phyloP scores from a whole-genome alignment of 257 asterid species.

The Lithospermum erythrorhizon region DNA sequence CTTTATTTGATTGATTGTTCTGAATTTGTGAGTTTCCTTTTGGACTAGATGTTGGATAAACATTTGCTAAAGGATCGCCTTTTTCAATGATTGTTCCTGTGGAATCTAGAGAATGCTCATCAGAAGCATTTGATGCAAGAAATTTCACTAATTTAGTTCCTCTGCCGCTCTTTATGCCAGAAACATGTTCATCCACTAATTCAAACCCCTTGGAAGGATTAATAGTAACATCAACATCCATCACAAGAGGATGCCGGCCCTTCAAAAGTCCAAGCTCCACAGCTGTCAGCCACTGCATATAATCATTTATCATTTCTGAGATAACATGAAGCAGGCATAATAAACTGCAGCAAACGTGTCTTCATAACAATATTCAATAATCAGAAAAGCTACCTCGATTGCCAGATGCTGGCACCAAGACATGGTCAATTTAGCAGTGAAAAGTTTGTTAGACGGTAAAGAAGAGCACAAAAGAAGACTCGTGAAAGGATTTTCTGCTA shows the following conservation, averaged over 20 bases:
- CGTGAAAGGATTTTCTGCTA: slow-evolving; percentile 81
- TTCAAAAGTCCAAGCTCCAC: slow-evolving; percentile 95
- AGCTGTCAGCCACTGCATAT: slow-evolving; percentile 78
- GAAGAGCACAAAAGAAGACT: slow-evolving; percentile 77
- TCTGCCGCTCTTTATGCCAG: slow-evolving; percentile 20
- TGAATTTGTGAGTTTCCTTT: slow-evolving; percentile 14
- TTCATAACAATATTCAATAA: not conserved
- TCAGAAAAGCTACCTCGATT: slow-evolving; percentile 49
- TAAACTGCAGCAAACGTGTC: slow-evolving; percentile 5
- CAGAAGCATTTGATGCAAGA: slow-evolving; percentile 19
- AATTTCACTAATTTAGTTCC: slow-evolving; percentile 25
- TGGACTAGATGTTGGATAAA: slow-evolving; percentile 21
- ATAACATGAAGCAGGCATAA: slow-evolving; percentile 7
- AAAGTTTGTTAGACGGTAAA: slow-evolving; percentile 28
- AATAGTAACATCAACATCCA: slow-evolving; percentile 67
- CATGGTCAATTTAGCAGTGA: slow-evolving; percentile 23
- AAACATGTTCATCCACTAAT: slow-evolving; percentile 27
- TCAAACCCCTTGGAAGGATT: slow-evolving; percentile 59
- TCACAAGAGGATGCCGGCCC: slow-evolving; percentile 91
- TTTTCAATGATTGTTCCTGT: slow-evolving; percentile 21
- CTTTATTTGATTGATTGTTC: slow-evolving; percentile 18
- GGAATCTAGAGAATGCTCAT: slow-evolving; percentile 24
- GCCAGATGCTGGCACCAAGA: slow-evolving; percentile 73
- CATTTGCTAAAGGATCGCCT: slow-evolving; percentile 16
- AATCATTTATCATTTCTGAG: slow-evolving; percentile 13